These are phyloP conservation scores for Neonectria sp. DNA, from an alignment of 2,329 filamentous ascomycete genomes.

Conservation along the genomic window DNA sequence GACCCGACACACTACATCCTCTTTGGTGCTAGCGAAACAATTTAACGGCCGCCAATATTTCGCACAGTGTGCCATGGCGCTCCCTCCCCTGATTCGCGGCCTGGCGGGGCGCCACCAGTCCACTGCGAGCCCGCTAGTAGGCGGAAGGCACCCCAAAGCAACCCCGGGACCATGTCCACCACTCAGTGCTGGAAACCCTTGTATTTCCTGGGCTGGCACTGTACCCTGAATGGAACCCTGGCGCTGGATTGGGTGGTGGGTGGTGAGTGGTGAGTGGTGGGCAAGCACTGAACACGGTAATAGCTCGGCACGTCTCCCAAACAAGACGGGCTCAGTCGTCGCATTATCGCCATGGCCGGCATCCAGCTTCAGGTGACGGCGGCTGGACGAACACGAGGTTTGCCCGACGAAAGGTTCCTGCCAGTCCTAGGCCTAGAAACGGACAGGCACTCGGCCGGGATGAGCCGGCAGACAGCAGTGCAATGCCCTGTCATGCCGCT, in stretches of 20 bases:
- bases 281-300: conserved; percentile 13
- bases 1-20: conserved; percentile 35
- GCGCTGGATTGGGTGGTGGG: not conserved
- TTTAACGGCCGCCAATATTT: conserved; percentile 35
- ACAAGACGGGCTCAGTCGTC: conserved; percentile 20
- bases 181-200: conserved; percentile 20
- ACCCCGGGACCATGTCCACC: conserved; percentile 16
- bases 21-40: conserved; percentile 47
- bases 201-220: conserved; percentile 25
- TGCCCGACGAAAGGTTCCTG: conserved; percentile 1
- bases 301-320: conserved; percentile 36
- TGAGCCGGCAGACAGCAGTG: not conserved
- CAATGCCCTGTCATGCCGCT: conserved; percentile 1
- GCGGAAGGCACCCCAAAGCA: not conserved
- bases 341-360: conserved; percentile 21
- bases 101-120: conserved; percentile 11
- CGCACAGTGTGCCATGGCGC: conserved; percentile 38
- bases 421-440: not conserved
- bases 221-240: conserved; percentile 14
- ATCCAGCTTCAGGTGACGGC: conserved; percentile 45
- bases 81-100: conserved; percentile 39
- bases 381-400: conserved; percentile 27
- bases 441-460: not conserved
- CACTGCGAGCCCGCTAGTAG: conserved; percentile 21
- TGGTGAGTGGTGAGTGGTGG: conserved; percentile 6